phyloP scores from a whole-genome alignment of 2,329 filamentous ascomycete species.

The Verruconis gallopava region DNA sequence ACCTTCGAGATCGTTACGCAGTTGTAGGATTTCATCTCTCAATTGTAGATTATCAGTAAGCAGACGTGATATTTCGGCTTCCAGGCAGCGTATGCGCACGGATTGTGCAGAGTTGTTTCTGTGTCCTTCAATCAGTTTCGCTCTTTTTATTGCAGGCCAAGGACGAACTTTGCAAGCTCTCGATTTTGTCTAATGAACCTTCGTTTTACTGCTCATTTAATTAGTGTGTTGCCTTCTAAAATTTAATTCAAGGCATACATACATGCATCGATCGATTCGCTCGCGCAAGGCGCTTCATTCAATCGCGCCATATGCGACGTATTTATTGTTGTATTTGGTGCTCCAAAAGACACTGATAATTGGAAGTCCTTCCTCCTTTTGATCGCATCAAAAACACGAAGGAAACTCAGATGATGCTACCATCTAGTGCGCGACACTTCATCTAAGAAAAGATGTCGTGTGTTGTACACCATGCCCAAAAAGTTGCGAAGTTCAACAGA shows the following conservation, averaged over 20 bases:
- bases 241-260: conserved; percentile 32
- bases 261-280: conserved; percentile 61
- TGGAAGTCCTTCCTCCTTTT: neutral
- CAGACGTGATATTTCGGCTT: conserved; percentile 61
- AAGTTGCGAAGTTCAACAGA: too few species aligned
- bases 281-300: conserved; percentile 58
- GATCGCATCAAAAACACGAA: neutral
- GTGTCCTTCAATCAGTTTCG: neutral
- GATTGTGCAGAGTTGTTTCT: conserved; percentile 67
- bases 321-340: neutral
- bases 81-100: conserved; percentile 61
- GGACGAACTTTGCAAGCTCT: conserved; percentile 52
- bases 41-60: conserved; percentile 69
- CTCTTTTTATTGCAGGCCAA: neutral
- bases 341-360: neutral
- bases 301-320: conserved; percentile 55
- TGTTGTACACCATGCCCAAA: too few species aligned
- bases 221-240: conserved; percentile 14
- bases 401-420: too few species aligned
- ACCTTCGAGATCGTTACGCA: conserved; percentile 55
- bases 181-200: conserved; percentile 73
- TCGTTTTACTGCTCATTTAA: conserved; percentile 65
- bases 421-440: too few species aligned
- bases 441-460: too few species aligned
- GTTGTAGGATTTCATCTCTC: conserved; percentile 53